Base-by-base conservation (phyloP, 176 grass and related monocot genomes). In the Avena atlantica region DNA sequence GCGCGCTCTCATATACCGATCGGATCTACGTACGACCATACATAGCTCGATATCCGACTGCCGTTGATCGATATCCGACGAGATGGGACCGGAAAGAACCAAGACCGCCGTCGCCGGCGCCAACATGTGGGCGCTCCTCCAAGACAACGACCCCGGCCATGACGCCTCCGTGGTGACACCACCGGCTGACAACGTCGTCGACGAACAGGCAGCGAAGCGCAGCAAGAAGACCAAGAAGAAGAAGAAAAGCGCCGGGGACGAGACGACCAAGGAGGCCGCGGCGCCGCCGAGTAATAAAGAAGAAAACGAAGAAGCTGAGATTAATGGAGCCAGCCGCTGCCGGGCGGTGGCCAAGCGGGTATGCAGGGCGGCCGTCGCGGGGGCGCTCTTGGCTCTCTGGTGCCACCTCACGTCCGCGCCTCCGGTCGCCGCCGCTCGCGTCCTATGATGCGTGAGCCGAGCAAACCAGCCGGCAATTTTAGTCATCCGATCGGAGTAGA, bases 61-160 rank as follows among this genome's bases (percentile, higher is more conserved):
- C 0, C 14, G 12, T 25, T 25, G 4, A 63, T 62, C 59, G 59
- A 62, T 21, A 1, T 62, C 12, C 49, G 12, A 13, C 59, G 59
- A 62, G 59, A 62, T 62, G 59, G 59, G 59, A 24, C 9, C 47
- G 58, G 23, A 42, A 42, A 42, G 40, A 48, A 48, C 45, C 45
- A 10, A 9, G 9, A 2, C 45, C 9, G 45, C 60, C 40, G 40
- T 0, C 21, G 45, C 58, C n/a, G 55, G 59, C 19, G 24, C 10
- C 37, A 84, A 83, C 73, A 61, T 83, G 87, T 88, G 81, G 87
- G 80, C 24, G 1, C 12, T 78, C 63, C 81, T 84, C 51, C 1
- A 8, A 25, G 25, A 49, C 49, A 2, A 83, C 2, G 79, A 88
- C 37, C 70, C 86, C 12, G 86, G 62, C 72, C 34, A 83, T 17